Percentiles rank a stretch among this genome's conserved stretches.
phyloP scores from a whole-genome alignment of 2,329 filamentous ascomycete genomes.

The Fusarium annulatum region DNA sequence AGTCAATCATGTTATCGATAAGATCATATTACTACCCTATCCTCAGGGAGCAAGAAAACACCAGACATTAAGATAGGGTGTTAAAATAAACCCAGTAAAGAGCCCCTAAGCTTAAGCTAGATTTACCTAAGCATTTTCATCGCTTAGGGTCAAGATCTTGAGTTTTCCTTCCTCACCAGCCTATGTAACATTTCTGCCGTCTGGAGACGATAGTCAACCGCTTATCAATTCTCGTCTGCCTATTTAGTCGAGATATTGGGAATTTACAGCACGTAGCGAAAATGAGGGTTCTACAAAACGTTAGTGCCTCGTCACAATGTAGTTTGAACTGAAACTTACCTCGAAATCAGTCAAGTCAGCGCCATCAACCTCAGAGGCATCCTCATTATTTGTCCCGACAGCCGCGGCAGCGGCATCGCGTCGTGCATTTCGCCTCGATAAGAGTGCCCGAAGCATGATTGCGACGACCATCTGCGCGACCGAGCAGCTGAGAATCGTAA shows the following conservation, averaged over 20 bases:
- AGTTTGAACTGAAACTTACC: not conserved
- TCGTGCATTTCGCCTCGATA: slow-evolving; percentile 24
- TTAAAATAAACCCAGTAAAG: no score
- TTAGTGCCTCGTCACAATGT: not conserved
- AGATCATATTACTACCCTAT: no score
- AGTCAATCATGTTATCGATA: no score
- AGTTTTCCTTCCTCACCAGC: no score
- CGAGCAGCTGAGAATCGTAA: slow-evolving; percentile 40
- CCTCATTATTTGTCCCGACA: not conserved
- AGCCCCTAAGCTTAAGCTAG: no score
- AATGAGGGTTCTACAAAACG: slow-evolving; percentile 27
- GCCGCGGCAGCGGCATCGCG: slow-evolving; percentile 18
- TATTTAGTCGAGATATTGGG: fast-evolving
- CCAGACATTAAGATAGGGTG: no score
- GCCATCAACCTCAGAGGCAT: slow-evolving; percentile 3
- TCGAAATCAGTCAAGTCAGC: slow-evolving; percentile 40
- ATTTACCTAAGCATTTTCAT: no score
- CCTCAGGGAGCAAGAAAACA: no score
- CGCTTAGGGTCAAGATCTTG: no score
- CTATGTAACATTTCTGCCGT: no score
- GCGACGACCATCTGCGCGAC: slow-evolving; percentile 35
- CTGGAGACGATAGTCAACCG: no score
- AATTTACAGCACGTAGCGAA: slow-evolving; percentile 24
- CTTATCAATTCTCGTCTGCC: not conserved
- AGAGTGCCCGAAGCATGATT: slow-evolving; percentile 13